Evolutionary conservation across 768 basidiomycete species (phyloP), one percentile per base, ranked within the genome.

Genomic region (Lanmaoa pseudosensibilis): DNA sequence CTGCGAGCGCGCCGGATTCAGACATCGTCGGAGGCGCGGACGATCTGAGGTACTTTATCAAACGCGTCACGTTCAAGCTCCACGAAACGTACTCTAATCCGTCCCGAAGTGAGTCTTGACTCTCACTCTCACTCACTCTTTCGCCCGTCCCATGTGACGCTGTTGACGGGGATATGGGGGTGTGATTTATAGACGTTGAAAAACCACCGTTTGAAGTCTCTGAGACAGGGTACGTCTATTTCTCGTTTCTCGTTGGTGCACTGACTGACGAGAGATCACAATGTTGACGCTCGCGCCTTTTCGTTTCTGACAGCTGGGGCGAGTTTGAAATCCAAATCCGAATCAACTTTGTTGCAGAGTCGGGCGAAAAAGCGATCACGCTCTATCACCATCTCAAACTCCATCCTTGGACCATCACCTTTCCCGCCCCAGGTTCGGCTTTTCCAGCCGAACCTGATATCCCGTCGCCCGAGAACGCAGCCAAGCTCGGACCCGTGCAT

Each of bases 311-410:
- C 46, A 92, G 90, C 46, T 99, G 97, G 97, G 97, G 97, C 62
- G 97, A 99, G 77, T 99, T 99, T 74, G 94, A 97, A 67, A 89
- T 98, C 60, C 85, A 88, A 66, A 95, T 99, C 60, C 84, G 90
- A 50, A 87, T 99, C 52, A 88, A 87, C 47, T 98, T 98, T 74
- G 79, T 94, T 33, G 73, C 82, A 50, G 97, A 99, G 73, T 85
- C 94, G 5, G 88, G 86, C 47, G 97, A 98, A 71, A 98, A 98
- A 69, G 83, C 92, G 18, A 77, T 98, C 60, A 81, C 82, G 4
- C 76, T 97, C 54, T 89, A 91, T 60, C 97, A 99, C 73, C 91
- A 96, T 66, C 87, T 99, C 68, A 98, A 98, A 70, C 83, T 99
- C 0, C 97, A 95, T 68, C 91, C 93, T 3, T 95, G 92, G 92